Evolutionary conservation across 1,139 yeast species (phyloP).

Genomic region (Pneumocystis canis): DNA sequence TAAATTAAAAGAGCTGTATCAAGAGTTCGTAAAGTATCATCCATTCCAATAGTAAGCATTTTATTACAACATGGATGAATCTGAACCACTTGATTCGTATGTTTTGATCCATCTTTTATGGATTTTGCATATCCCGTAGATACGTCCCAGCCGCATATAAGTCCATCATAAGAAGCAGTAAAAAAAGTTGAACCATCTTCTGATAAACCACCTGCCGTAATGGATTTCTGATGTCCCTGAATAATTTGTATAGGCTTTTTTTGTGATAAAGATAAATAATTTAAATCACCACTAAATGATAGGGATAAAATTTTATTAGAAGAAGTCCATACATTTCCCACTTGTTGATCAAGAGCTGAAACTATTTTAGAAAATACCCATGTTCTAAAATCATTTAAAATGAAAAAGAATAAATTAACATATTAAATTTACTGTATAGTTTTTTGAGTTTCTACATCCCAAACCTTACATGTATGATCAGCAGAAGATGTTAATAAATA

Average conservation of each 20-base stretch:
- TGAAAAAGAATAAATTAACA: background rate
- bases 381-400: conserved; percentile 9
- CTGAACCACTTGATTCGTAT: conserved; percentile 45
- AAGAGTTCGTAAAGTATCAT: conserved; percentile 52
- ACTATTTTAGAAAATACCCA: conserved; percentile 20
- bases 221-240: conserved; percentile 68
- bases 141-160: conserved; percentile 43
- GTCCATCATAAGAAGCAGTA: conserved; percentile 81
- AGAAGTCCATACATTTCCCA: conserved; percentile 60
- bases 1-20: conserved; percentile 19
- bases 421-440: conserved; percentile 14
- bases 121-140: conserved; percentile 27
- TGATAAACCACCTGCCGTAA: conserved; percentile 41
- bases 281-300: conserved; percentile 57
- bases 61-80: conserved; percentile 18
- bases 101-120: conserved; percentile 29
- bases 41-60: conserved; percentile 67
- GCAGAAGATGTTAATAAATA: conserved; percentile 69
- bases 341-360: conserved; percentile 49
- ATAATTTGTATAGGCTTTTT: conserved; percentile 33
- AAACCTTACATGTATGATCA: conserved; percentile 56
- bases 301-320: conserved; percentile 46
- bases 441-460: conserved; percentile 25
- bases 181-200: conserved; percentile 24
- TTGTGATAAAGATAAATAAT: conserved; percentile 35